Conservation (phyloP, 2,329 filamentous ascomycete genomes). For the Fusarium virguliforme region DNA sequence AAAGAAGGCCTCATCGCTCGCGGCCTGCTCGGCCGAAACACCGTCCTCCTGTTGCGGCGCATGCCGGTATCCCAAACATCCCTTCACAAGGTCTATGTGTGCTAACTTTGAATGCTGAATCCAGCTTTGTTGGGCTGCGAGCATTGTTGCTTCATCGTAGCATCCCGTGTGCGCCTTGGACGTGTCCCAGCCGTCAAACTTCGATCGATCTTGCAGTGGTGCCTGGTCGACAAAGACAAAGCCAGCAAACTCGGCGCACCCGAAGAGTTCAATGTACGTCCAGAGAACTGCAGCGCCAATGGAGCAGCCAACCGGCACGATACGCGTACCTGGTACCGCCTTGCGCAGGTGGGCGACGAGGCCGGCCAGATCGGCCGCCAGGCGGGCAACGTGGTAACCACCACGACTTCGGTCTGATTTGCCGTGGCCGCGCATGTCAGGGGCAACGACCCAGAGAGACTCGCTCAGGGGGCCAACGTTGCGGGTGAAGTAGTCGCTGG, state of each 20-base stretch:
- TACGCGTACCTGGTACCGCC: slow-evolving; percentile 31
- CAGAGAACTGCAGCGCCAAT: slow-evolving; percentile 52
- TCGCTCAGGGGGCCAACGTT: slow-evolving; percentile 44
- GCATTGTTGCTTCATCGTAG: slow-evolving; percentile 47
- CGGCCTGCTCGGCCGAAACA: slow-evolving; percentile 44
- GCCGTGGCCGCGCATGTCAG: slow-evolving; percentile 51
- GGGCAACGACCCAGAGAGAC: slow-evolving; percentile 47
- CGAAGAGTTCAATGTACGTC: slow-evolving; percentile 50
- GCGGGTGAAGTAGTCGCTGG: slow-evolving; percentile 49
- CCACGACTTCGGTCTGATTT: slow-evolving; percentile 43
- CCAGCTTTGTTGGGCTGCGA: slow-evolving; percentile 48
- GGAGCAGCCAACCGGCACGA: slow-evolving; percentile 50
- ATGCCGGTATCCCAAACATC: slow-evolving; percentile 48
- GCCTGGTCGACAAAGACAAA: slow-evolving; percentile 52
- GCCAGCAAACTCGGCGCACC: slow-evolving; percentile 47
- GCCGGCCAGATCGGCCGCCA: slow-evolving; percentile 46
- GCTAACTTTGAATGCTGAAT: slow-evolving; percentile 44
- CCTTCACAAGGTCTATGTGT: slow-evolving; percentile 47
- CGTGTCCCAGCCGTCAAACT: slow-evolving; percentile 46
- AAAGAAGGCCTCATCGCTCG: slow-evolving; percentile 47
- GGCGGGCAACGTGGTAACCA: slow-evolving; percentile 50
- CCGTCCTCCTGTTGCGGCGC: slow-evolving; percentile 42
- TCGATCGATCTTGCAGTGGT: slow-evolving; percentile 49
- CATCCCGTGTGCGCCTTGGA: slow-evolving; percentile 48
- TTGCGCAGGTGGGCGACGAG: slow-evolving; percentile 43